Percentiles rank a stretch among this genome's conserved stretches.
These are phyloP conservation scores for Quercus phellos DNA, from an alignment of 331 rosid species.

Conservation along the genomic window DNA sequence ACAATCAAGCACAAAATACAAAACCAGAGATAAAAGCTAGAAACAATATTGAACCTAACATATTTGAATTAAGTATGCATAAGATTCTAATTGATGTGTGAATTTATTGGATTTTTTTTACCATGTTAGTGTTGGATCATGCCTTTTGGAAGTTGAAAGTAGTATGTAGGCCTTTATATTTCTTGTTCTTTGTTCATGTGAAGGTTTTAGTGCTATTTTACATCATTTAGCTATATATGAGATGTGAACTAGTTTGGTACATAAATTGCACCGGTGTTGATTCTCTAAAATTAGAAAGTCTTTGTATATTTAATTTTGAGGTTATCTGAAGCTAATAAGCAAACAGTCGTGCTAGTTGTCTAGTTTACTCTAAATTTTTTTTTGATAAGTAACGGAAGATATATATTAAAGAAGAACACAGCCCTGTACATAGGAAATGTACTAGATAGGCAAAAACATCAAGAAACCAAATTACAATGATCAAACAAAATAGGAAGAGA, in stretches of 20 bases:
- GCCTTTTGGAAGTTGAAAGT: not conserved
- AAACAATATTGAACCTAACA: slow-evolving; percentile 1
- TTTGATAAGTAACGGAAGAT: too few species aligned
- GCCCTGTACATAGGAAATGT: too few species aligned
- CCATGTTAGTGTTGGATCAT: slow-evolving; percentile 1
- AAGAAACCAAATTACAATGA: too few species aligned
- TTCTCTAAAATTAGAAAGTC: slow-evolving; percentile 6
- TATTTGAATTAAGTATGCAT: slow-evolving; percentile 2
- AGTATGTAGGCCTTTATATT: not conserved
- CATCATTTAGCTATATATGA: slow-evolving; percentile 1
- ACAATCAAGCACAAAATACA: not conserved
- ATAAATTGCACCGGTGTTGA: not conserved
- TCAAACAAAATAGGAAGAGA: too few species aligned
- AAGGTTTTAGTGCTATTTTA: slow-evolving; percentile 14
- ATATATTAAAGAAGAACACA: too few species aligned
- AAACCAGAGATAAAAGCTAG: not conserved
- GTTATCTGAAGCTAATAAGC: not conserved
- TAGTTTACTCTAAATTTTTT: not conserved
- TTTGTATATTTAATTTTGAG: not conserved
- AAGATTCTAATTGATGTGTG: slow-evolving; percentile 3
- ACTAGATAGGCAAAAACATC: too few species aligned
- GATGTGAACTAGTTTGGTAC: not conserved
- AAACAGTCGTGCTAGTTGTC: not conserved
- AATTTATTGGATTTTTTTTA: slow-evolving; percentile 2
- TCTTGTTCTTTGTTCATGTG: not conserved